phyloP scores from a whole-genome alignment of 2,329 filamentous ascomycete species.

The Aspergillus udagawae region DNA sequence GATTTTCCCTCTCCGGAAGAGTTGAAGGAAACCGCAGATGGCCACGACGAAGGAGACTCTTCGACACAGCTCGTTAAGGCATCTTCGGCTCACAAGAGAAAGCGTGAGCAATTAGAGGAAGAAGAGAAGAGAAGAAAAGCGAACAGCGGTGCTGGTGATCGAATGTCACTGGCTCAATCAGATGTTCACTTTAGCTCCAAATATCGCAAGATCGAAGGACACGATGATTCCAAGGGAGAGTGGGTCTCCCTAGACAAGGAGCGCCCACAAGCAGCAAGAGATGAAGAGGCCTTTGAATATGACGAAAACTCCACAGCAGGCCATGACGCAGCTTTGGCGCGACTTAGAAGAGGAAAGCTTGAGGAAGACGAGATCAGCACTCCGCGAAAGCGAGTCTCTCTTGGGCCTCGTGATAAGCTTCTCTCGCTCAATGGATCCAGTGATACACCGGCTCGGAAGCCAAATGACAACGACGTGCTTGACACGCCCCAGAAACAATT shows the following conservation, averaged over 20 bases:
- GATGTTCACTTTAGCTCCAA: slow-evolving; percentile 44
- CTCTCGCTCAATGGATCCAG: slow-evolving; percentile 13
- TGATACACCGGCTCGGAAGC: slow-evolving; percentile 13
- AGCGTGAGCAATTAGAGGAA: slow-evolving; percentile 36
- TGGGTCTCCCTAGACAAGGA: slow-evolving; percentile 33
- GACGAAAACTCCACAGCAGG: slow-evolving; percentile 28
- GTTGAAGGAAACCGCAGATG: slow-evolving; percentile 17
- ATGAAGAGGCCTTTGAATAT: slow-evolving; percentile 31
- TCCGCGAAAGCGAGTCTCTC: slow-evolving; percentile 14
- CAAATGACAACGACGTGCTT: background rate
- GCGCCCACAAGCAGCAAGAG: slow-evolving; percentile 19
- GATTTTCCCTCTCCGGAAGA: slow-evolving; percentile 54
- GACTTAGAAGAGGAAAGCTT: slow-evolving; percentile 24
- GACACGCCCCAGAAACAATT: slow-evolving; percentile 19
- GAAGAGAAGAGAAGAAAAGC: slow-evolving; percentile 40
- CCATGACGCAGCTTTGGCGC: slow-evolving; percentile 30
- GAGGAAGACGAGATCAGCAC: slow-evolving; percentile 16
- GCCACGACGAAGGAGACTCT: slow-evolving; percentile 21
- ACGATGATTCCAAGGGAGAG: slow-evolving; percentile 33
- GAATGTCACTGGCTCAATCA: slow-evolving; percentile 44
- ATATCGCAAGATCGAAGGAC: slow-evolving; percentile 45
- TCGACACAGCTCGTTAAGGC: slow-evolving; percentile 19
- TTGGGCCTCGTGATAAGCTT: slow-evolving; percentile 10
- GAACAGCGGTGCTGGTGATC: slow-evolving; percentile 55
- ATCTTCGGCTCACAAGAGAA: slow-evolving; percentile 37